Evolutionary conservation across 345 rosid genomes (phyloP), one percentile per base, ranked within the genome.

Genomic region (Euclidium syriacum): DNA sequence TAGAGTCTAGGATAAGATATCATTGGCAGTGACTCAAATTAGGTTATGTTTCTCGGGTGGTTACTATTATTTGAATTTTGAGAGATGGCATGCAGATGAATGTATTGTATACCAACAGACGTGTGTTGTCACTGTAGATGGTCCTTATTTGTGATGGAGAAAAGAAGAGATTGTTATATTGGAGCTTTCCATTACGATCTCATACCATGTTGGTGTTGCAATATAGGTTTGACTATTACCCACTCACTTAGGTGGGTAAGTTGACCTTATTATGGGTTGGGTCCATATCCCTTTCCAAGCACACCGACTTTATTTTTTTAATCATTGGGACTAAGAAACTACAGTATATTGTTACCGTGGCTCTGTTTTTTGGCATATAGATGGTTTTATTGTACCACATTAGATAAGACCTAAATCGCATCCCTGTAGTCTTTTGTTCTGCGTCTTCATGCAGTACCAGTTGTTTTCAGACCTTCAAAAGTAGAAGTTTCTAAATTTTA

Each of bases 201-300:
- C 18, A 42, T 57, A 32, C 30, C 64, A 54, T 38, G 63, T 62
- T 50, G 26, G 10, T 44, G 51, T 54, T 70, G 50, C 74, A 39
- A 60, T 40, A 57, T 39, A 61, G 34, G 56, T 61, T 44, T 69
- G 73, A 61, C 68, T 61, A 34, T 43, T 35, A 19, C 48, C 62
- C 62, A 61, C 55, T 10, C 46, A 53, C 57, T 46, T 47, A 36
- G 36, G 62, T 60, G 73, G 40, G 7, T 41, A 42, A 26, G 11
- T 52, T 69, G 35, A 43, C 57, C 69, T 34, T 71, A 18, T 40
- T 7, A 26, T 43, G 65, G n/a, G 34, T 56, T 56, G 65, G 65
- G 65, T 64, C 70, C 70, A 55, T 63, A 22, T 49, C 44, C 18
- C 32, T 53, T 70, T 46, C 50, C 38, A 35, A 38, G 22, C 40